Evolutionary conservation across 805 yeast species (phyloP).

Genomic region (Saturnispora quitensis): DNA sequence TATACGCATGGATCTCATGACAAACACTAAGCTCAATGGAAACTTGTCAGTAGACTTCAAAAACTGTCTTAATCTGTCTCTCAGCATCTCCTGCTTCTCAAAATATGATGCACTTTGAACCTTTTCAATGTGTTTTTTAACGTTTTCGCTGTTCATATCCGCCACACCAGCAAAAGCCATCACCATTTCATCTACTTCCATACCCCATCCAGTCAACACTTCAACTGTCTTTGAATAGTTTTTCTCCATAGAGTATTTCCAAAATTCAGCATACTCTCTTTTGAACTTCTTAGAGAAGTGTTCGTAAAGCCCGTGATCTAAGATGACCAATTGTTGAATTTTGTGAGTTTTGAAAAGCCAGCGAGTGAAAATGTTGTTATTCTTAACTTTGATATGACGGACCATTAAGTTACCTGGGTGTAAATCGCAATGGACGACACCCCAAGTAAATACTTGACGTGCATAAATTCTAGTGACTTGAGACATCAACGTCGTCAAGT

Average conservation of each 20-base stretch:
- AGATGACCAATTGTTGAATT: conserved; percentile 50
- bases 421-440: conserved; percentile 65
- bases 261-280: conserved; percentile 47
- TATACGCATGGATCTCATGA: conserved; percentile 66
- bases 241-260: conserved; percentile 52
- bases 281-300: conserved; percentile 42
- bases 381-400: conserved; percentile 25
- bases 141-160: conserved; percentile 21
- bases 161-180: conserved; percentile 29
- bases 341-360: conserved; percentile 11
- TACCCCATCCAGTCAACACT: conserved; percentile 58
- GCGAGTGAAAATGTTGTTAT: conserved; percentile 5
- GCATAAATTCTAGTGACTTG: conserved; percentile 44
- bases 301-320: conserved; percentile 72
- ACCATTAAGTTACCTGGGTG: conserved; percentile 74
- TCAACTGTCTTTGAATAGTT: conserved; percentile 38
- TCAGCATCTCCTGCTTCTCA: conserved; percentile 34
- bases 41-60: conserved; percentile 54
- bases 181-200: conserved; percentile 54
- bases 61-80: conserved; percentile 44
- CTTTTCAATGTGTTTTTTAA: conserved; percentile 25
- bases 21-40: conserved; percentile 56
- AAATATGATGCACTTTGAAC: conserved; percentile 28
- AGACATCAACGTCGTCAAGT: conserved; percentile 35
- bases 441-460: conserved; percentile 56